Evolutionary conservation across 768 basidiomycete species (phyloP).

Genomic region (Pleurotus tuoliensis): DNA sequence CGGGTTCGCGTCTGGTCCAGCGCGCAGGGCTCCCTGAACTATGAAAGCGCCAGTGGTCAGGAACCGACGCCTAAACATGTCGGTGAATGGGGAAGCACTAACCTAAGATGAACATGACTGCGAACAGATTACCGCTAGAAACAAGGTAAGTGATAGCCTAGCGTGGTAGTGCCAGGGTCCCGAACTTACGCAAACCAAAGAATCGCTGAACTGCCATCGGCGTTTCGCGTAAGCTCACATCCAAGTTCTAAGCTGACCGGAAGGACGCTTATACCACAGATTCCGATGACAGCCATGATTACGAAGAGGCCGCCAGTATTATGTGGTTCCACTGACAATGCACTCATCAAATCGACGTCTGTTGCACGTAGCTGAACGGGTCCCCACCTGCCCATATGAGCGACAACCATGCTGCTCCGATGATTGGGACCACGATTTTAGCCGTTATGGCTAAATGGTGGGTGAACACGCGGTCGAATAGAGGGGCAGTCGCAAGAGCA

Average conservation of each 20-base stretch:
- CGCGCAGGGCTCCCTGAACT: conserved; percentile 72
- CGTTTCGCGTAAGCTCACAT: conserved; percentile 76
- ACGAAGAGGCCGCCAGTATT: conserved; percentile 59
- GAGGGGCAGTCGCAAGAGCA: conserved; percentile 63
- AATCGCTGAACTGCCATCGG: conserved; percentile 71
- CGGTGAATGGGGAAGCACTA: conserved; percentile 14
- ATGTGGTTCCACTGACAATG: conserved; percentile 50
- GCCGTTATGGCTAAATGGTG: conserved; percentile 58
- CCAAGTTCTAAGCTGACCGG: conserved; percentile 76
- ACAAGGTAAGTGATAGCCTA: not conserved
- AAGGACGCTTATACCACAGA: conserved; percentile 62
- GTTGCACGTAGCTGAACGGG: too few relatives aligned
- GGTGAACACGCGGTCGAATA: conserved; percentile 83
- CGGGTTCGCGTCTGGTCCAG: conserved; percentile 52
- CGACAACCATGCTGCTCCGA: conserved; percentile 63
- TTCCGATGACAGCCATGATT: conserved; percentile 67
- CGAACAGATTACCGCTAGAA: conserved; percentile 59
- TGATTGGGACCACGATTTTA: conserved; percentile 58
- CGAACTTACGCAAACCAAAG: conserved; percentile 66
- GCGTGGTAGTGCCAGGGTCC: not conserved
- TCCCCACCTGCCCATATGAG: conserved; percentile 73
- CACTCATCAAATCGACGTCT: too few relatives aligned
- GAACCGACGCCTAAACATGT: not conserved
- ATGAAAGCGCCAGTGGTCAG: not conserved
- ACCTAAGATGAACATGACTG: conserved; percentile 64